Conservation (phyloP, 2,329 filamentous ascomycete genomes). For the Sporothrix schenckii region DNA sequence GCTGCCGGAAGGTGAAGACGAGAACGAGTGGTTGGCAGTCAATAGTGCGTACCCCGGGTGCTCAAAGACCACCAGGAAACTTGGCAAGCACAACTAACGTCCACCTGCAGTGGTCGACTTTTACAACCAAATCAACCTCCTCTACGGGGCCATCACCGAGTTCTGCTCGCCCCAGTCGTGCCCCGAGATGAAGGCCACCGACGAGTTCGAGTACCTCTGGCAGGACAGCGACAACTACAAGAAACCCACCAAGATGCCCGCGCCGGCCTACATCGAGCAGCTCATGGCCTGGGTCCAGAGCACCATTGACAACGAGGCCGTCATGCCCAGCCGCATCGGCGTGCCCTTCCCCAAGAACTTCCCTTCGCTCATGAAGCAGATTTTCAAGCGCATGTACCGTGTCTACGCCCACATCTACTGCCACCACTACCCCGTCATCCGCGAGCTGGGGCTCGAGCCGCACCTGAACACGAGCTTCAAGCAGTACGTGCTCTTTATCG, state of each 20-base stretch:
- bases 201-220: constrained; percentile 99
- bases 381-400: constrained; percentile 98
- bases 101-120: constrained; percentile 86
- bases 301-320: constrained; percentile 91
- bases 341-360: constrained; percentile 96
- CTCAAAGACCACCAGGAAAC: background rate
- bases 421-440: constrained; percentile 96
- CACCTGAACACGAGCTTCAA: constrained; percentile 99
- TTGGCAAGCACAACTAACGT: constrained; percentile 31
- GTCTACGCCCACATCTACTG: constrained; percentile 99
- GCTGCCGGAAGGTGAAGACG: constrained; percentile 93
- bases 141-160: constrained; percentile 98
- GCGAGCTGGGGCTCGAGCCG: constrained; percentile 91
- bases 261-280: constrained; percentile 96
- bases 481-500: constrained; percentile 97
- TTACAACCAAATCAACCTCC: constrained; percentile 99
- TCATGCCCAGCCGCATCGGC: constrained; percentile 93
- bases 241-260: constrained; percentile 95
- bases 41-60: constrained; percentile 66
- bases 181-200: constrained; percentile 99
- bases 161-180: constrained; percentile 98
- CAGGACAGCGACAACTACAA: constrained; percentile 94
- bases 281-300: constrained; percentile 96
- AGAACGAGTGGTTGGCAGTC: constrained; percentile 97
- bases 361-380: constrained; percentile 82